These are phyloP conservation scores for Daedaleopsis sinensis DNA, from an alignment of 768 basidiomycete genomes.

Conservation along the genomic window DNA sequence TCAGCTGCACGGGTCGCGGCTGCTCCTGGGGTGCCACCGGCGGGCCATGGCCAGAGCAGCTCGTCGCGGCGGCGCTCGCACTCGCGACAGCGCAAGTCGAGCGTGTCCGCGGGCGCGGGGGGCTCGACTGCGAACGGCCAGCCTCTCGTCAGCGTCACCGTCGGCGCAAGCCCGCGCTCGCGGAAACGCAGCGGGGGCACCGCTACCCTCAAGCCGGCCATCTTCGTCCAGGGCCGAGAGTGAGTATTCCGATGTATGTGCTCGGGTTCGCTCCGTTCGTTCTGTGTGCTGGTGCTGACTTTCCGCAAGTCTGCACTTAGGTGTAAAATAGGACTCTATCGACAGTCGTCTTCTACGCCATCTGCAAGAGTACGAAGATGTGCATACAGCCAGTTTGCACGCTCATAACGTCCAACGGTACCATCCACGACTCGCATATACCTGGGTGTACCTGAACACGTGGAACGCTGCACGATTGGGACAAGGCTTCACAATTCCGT, in stretches of 20 bases:
- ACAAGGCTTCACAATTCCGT: background rate
- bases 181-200: conserved; percentile 28
- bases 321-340: conserved; percentile 18
- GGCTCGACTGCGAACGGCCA: conserved; percentile 5
- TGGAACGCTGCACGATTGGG: conserved; percentile 10
- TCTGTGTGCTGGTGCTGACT: conserved; percentile 8
- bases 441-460: background rate
- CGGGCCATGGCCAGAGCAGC: conserved; percentile 3
- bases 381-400: background rate
- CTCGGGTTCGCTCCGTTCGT: background rate
- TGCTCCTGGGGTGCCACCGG: conserved; percentile 8
- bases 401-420: background rate
- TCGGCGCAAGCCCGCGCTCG: conserved; percentile 19
- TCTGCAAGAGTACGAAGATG: background rate
- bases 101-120: conserved; percentile 2
- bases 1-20: conserved; percentile 27
- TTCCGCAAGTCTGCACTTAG: conserved; percentile 11
- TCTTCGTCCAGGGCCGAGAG: conserved; percentile 31
- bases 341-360: background rate
- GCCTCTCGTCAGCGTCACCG: conserved; percentile 30
- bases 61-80: conserved; percentile 20
- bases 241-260: conserved; percentile 18
- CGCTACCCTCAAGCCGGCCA: conserved; percentile 27
- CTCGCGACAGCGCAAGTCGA: conserved; percentile 20
- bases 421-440: background rate